Evolutionary conservation across 352 stramenopile species (phyloP).

Genomic region (Phytophthora podocarpi): DNA sequence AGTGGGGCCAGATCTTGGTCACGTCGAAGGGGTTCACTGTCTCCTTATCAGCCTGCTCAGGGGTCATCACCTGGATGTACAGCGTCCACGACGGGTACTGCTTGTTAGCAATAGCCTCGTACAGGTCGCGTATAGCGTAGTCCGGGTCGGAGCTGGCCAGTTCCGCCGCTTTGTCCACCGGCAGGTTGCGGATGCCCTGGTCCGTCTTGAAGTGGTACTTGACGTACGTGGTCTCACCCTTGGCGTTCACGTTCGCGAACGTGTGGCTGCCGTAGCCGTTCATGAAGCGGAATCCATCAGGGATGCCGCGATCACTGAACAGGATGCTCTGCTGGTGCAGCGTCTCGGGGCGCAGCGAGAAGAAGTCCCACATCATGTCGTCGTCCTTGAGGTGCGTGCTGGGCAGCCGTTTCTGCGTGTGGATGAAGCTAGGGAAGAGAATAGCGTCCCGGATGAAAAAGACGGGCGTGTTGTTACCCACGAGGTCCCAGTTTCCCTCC

Average conservation of each 20-base stretch:
- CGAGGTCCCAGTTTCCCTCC: constrained; percentile 94
- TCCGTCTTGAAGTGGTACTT: constrained; percentile 96
- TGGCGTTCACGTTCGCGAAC: constrained; percentile 90
- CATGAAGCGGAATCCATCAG: constrained; percentile 91
- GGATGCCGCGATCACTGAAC: constrained; percentile 90
- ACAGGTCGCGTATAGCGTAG: constrained; percentile 91
- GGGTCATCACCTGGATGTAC: constrained; percentile 93
- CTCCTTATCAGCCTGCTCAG: constrained; percentile 58
- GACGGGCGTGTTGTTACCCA: constrained; percentile 94
- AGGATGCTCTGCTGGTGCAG: constrained; percentile 90
- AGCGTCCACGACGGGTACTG: constrained; percentile 89
- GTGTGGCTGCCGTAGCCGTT: constrained; percentile 93
- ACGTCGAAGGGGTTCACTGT: constrained; percentile 93
- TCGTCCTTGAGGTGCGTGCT: constrained; percentile 84
- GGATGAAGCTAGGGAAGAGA: constrained; percentile 93
- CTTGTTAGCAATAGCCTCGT: constrained; percentile 86
- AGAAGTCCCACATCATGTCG: constrained; percentile 94
- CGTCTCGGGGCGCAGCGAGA: constrained; percentile 91
- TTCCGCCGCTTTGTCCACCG: constrained; percentile 71
- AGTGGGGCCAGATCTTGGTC: constrained; percentile 93
- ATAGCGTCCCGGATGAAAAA: constrained; percentile 95
- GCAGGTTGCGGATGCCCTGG: constrained; percentile 89
- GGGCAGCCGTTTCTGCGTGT: constrained; percentile 94
- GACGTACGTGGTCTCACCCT: constrained; percentile 81
- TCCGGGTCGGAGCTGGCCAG: constrained; percentile 83